Evolutionary conservation across 2,329 filamentous ascomycete genomes (phyloP).

Genomic region (Penicillium vulpinum): DNA sequence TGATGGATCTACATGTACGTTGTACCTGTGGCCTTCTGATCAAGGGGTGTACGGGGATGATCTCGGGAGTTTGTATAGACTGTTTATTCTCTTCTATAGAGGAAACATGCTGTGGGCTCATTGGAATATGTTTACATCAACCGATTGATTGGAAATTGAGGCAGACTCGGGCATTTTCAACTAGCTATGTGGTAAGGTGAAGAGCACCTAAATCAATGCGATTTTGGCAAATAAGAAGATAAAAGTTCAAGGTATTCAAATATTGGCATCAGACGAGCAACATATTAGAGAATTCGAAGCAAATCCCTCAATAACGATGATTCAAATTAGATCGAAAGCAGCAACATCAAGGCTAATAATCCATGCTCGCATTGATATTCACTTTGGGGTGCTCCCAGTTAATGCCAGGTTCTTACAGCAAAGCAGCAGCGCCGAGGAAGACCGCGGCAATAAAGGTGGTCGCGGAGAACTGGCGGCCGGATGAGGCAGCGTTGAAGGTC

Average conservation of each 20-base stretch:
- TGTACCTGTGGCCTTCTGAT: neutral
- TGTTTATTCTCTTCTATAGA: neutral
- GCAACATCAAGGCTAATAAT: slow-evolving; percentile 16
- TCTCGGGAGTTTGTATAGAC: neutral
- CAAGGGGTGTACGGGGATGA: neutral
- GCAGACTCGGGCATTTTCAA: neutral
- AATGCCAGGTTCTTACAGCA: slow-evolving; percentile 29
- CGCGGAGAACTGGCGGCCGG: slow-evolving; percentile 37
- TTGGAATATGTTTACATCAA: neutral
- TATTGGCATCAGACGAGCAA: slow-evolving; percentile 1
- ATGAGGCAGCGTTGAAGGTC: slow-evolving; percentile 24
- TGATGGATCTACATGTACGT: neutral
- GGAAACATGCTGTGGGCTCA: too few relatives aligned
- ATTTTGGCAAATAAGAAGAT: neutral
- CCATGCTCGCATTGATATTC: slow-evolving; percentile 11
- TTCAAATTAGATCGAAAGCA: slow-evolving; percentile 10
- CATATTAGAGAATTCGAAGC: slow-evolving; percentile 4
- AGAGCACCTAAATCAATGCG: slow-evolving; percentile 1
- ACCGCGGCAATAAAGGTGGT: slow-evolving; percentile 42
- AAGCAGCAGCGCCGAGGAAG: slow-evolving; percentile 43
- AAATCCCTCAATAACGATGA: neutral
- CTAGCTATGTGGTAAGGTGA: neutral
- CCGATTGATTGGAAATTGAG: neutral
- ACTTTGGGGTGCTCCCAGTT: neutral
- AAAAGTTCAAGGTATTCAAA: neutral